Evolutionary conservation across 164 flowering plant genomes (phyloP).

Genomic region (Umbilicus rupestris): DNA sequence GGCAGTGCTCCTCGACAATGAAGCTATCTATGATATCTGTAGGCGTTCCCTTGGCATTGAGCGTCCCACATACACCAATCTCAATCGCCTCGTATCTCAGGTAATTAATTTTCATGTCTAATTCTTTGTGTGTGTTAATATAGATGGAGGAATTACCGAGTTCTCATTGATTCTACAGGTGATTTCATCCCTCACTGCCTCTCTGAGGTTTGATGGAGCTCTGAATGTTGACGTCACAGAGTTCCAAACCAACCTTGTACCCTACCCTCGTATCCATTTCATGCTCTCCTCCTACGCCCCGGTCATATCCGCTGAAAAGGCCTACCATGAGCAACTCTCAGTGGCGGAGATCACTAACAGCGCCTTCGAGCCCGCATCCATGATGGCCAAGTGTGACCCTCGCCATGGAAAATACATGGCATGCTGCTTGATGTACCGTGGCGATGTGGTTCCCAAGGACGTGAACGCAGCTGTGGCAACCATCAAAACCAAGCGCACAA

Average conservation of each 20-base stretch:
- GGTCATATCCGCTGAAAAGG: slow-evolving; percentile 50
- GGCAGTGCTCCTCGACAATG: too few relatives aligned
- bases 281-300: slow-evolving; percentile 60
- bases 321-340: too few relatives aligned
- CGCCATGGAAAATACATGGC: too few relatives aligned
- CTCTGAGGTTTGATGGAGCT: too few relatives aligned
- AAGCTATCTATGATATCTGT: slow-evolving; percentile 49
- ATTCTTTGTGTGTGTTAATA: neutral
- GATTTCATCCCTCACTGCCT: slow-evolving; percentile 54
- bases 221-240: slow-evolving; percentile 50
- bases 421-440: slow-evolving; percentile 51
- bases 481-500: too few relatives aligned
- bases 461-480: slow-evolving; percentile 58
- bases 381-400: too few relatives aligned
- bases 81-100: slow-evolving; percentile 49
- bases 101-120: slow-evolving; percentile 11
- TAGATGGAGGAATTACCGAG: neutral
- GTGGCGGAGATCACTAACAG: too few relatives aligned
- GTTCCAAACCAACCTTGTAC: slow-evolving; percentile 56
- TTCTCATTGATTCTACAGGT: slow-evolving; percentile 22
- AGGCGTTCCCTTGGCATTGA: slow-evolving; percentile 49
- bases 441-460: slow-evolving; percentile 55
- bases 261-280: slow-evolving; percentile 53
- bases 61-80: slow-evolving; percentile 53
- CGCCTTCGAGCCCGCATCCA: too few relatives aligned